Evolutionary conservation across 345 rosid genomes (phyloP).

Genomic region (Boechera retrofracta): DNA sequence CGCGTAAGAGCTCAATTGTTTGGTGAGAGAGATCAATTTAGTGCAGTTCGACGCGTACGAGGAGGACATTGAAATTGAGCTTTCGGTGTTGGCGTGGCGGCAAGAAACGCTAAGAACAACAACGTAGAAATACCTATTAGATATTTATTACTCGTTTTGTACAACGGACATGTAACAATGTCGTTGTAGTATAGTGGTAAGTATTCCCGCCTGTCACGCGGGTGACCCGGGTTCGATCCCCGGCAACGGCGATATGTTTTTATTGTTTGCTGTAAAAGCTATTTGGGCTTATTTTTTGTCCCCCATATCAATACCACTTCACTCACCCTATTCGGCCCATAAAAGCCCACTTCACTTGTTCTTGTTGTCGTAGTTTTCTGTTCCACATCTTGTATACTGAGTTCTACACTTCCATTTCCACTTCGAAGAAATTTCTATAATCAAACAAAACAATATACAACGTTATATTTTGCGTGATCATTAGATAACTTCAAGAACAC

Average conservation of each 20-base stretch:
- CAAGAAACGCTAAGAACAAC: background rate
- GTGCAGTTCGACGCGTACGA: slow-evolving; percentile 42
- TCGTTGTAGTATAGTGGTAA: slow-evolving; percentile 98
- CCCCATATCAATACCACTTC: background rate
- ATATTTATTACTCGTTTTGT: too few relatives aligned
- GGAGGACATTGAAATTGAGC: slow-evolving; percentile 38
- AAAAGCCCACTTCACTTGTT: slow-evolving; percentile 6
- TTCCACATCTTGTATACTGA: background rate
- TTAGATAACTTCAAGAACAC: slow-evolving; percentile 53
- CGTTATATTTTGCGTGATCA: slow-evolving; percentile 12
- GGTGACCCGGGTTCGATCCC: slow-evolving; percentile 98
- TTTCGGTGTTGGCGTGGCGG: slow-evolving; percentile 1
- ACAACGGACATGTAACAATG: slow-evolving; percentile 14
- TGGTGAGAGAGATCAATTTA: slow-evolving; percentile 55
- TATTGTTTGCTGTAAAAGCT: too few relatives aligned
- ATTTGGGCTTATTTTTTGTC: slow-evolving; percentile 2
- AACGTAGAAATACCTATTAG: too few relatives aligned
- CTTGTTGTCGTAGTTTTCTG: background rate
- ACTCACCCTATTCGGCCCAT: background rate
- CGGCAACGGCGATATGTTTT: slow-evolving; percentile 67
- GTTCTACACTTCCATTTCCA: too few relatives aligned
- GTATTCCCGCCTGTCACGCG: slow-evolving; percentile 99
- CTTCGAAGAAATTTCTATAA: background rate
- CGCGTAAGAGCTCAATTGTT: slow-evolving; percentile 54
- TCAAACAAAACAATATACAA: slow-evolving; percentile 34